Evolutionary conservation across 768 basidiomycete genomes (phyloP).

Genomic region (Pulveroboletus frians): DNA sequence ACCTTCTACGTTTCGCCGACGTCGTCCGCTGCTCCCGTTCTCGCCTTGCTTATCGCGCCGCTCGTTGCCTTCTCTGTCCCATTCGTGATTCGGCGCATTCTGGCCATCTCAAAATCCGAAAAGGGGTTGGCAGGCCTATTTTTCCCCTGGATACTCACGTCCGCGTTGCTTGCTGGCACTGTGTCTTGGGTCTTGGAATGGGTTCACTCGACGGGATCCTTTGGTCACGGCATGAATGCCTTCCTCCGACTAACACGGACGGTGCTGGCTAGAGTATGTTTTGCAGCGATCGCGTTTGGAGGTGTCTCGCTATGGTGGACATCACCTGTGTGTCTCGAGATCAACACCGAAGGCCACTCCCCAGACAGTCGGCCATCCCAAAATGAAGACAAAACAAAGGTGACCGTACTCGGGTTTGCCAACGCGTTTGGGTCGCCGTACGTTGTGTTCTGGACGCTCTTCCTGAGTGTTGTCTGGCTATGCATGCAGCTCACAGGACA

Average conservation of each 20-base stretch:
- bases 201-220: constrained; percentile 51
- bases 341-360: constrained; percentile 34
- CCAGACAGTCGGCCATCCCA: constrained; percentile 3
- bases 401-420: constrained; percentile 75
- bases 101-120: constrained; percentile 68
- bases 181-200: constrained; percentile 82
- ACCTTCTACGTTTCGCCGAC: constrained; percentile 83
- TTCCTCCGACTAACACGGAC: constrained; percentile 53
- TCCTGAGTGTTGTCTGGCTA: constrained; percentile 48
- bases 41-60: constrained; percentile 53
- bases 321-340: constrained; percentile 68
- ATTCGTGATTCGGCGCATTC: constrained; percentile 45
- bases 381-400: constrained; percentile 35
- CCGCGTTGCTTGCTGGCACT: constrained; percentile 54
- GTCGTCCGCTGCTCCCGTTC: constrained; percentile 57
- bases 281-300: constrained; percentile 47
- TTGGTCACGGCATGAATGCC: constrained; percentile 38
- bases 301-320: constrained; percentile 66
- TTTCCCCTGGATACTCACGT: constrained; percentile 53
- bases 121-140: constrained; percentile 64
- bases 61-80: constrained; percentile 57
- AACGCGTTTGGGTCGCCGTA: constrained; percentile 90
- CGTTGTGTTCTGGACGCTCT: constrained; percentile 71
- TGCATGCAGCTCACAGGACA: constrained; percentile 81
- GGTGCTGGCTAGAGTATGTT: constrained; percentile 52